phyloP scores from a whole-genome alignment of 2,329 filamentous ascomycete species.

The Colletotrichum camelliae region DNA sequence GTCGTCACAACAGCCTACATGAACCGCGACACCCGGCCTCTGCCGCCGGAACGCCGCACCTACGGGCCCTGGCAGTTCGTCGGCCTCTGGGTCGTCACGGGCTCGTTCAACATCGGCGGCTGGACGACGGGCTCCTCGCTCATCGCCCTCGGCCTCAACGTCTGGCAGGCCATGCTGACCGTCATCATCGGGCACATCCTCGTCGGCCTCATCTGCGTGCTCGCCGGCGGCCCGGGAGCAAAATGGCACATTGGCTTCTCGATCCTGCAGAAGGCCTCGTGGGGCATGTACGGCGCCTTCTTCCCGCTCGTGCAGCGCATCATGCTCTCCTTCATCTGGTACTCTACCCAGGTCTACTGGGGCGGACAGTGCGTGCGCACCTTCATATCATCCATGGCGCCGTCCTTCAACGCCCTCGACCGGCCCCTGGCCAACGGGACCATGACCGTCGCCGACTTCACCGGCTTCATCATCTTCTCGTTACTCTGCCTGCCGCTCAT shows the following conservation, averaged over 20 bases:
- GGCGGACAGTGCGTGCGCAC: slow-evolving; percentile 30
- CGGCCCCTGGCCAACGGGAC: slow-evolving; percentile 21
- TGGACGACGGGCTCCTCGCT: slow-evolving; percentile 35
- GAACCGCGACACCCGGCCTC: slow-evolving; percentile 33
- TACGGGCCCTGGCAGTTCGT: slow-evolving; percentile 37
- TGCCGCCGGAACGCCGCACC: slow-evolving; percentile 32
- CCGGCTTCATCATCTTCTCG: slow-evolving; percentile 28
- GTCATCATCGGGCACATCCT: slow-evolving; percentile 28
- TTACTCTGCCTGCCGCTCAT: slow-evolving; percentile 29
- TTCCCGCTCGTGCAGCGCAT: slow-evolving; percentile 30
- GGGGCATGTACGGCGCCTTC: slow-evolving; percentile 30
- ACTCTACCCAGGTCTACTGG: slow-evolving; percentile 29
- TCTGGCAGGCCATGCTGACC: slow-evolving; percentile 31
- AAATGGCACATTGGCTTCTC: slow-evolving; percentile 34
- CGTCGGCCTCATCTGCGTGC: slow-evolving; percentile 29
- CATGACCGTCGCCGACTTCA: slow-evolving; percentile 26
- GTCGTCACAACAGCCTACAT: slow-evolving; percentile 28
- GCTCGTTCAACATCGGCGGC: slow-evolving; percentile 37
- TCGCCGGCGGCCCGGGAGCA: slow-evolving; percentile 29
- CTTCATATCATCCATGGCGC: slow-evolving; percentile 23
- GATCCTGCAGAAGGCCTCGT: slow-evolving; percentile 29
- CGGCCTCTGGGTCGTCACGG: slow-evolving; percentile 36
- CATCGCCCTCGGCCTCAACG: slow-evolving; percentile 31
- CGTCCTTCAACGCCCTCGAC: slow-evolving; percentile 25
- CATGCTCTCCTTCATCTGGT: slow-evolving; percentile 30